These are phyloP conservation scores for Xylaria arbuscula DNA, from an alignment of 2,329 filamentous ascomycete species.

Conservation along the genomic window DNA sequence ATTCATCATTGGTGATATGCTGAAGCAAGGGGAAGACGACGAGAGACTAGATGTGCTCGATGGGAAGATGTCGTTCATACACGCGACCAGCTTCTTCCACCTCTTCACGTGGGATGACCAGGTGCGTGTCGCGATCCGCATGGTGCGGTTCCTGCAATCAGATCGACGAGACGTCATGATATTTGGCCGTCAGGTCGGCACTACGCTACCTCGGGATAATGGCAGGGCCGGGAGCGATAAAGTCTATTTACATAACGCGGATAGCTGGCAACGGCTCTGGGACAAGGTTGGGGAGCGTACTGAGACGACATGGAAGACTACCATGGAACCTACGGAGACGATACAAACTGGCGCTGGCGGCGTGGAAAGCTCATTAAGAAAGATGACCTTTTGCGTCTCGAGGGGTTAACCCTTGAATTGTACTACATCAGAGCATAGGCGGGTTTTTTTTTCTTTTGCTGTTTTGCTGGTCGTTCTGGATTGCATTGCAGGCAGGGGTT, in stretches of 20 bases:
- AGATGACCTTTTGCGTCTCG: constrained; percentile 45
- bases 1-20: constrained; percentile 64
- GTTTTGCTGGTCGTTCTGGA: neutral
- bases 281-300: constrained; percentile 62
- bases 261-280: constrained; percentile 65
- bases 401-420: constrained; percentile 35
- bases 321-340: constrained; percentile 52
- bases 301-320: constrained; percentile 61
- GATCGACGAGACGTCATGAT: constrained; percentile 59
- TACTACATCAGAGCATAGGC: neutral
- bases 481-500: constrained; percentile 29
- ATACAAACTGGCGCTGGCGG: constrained; percentile 31
- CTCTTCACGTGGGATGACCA: constrained; percentile 62
- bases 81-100: constrained; percentile 63
- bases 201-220: constrained; percentile 45
- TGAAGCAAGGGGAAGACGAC: constrained; percentile 47
- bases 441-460: neutral
- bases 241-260: constrained; percentile 60
- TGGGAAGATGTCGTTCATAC: constrained; percentile 60
- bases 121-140: constrained; percentile 56
- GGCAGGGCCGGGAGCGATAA: constrained; percentile 42
- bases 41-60: constrained; percentile 49
- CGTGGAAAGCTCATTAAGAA: constrained; percentile 40
- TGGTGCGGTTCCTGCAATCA: constrained; percentile 59
- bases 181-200: constrained; percentile 64